A percentile compares a stretch with the other conserved stretches of the same genome.
These are phyloP conservation scores for Podospora sp. DNA, from an alignment of 495 filamentous ascomycete genomes.

Conservation along the genomic window DNA sequence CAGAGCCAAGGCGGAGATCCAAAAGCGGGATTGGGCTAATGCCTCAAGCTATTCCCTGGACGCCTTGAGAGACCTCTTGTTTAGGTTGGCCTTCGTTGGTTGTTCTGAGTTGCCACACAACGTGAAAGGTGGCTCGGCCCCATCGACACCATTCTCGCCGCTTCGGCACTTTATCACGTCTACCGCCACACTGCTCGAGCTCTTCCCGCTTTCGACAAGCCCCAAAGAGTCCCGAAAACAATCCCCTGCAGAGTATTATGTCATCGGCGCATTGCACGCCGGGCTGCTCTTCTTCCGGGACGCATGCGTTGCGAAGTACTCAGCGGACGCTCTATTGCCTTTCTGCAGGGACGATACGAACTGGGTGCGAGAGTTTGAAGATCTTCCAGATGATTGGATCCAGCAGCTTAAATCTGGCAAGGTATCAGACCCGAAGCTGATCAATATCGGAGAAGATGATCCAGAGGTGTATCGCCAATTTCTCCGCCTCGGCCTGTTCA, in stretches of 20 bases:
- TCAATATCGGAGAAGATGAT: constrained; percentile 19
- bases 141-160: constrained; percentile 22
- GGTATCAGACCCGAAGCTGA: not conserved
- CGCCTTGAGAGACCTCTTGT: constrained; percentile 33
- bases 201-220: constrained; percentile 29
- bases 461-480: constrained; percentile 33
- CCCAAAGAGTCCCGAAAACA: not conserved
- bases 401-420: constrained; percentile 11
- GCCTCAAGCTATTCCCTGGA: constrained; percentile 32
- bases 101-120: constrained; percentile 35
- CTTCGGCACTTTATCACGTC: constrained; percentile 34
- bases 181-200: constrained; percentile 25
- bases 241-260: constrained; percentile 23
- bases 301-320: constrained; percentile 30
- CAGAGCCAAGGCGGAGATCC: constrained; percentile 31
- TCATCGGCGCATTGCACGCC: constrained; percentile 34
- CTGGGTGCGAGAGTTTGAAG: constrained; percentile 31
- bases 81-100: constrained; percentile 38
- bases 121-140: constrained; percentile 11
- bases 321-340: constrained; percentile 12
- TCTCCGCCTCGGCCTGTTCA: constrained; percentile 30
- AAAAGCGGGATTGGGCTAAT: constrained; percentile 32
- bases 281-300: constrained; percentile 36
- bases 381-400: constrained; percentile 28
- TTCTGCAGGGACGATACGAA: constrained; percentile 19